Base-by-base conservation (phyloP, 1,139 yeast species). In the Nakaseomyces delphensis region DNA sequence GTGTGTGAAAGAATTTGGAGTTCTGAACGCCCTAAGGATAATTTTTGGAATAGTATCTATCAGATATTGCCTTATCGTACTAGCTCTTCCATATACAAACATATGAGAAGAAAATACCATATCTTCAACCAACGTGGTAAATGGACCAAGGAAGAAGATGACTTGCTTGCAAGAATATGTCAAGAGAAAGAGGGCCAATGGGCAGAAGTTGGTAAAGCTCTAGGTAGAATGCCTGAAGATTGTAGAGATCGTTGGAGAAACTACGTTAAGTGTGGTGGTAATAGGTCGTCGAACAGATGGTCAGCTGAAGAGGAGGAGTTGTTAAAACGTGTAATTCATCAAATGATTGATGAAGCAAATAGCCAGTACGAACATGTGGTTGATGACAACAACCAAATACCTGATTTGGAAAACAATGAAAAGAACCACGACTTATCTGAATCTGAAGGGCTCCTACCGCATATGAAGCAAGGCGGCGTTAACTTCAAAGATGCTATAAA, bases 181-280 rank as follows among this genome's bases (percentile, higher is more conserved):
- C 65, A 72, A 8, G 77, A 77, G 29, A 75, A 77, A 50, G 84
- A 79, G 45, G 86, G 91, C n/a, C 85, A 82, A 56, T 87, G 96
- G 96, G 83, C 84, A 52, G 71, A 71, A 37, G 82, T 87, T 48
- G 96, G 96, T 3, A 73, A 73, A 44, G 65, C 70, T 8, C 69
- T 87, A 77, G 85, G 84, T 10, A 73, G 97, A 56, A 89, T 89
- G 97, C 96, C 97, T 0, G 97, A 89, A 57, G 97, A 89, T 64
- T 87, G 96, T 62, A 73, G 97, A 51, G 97, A 89, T 61, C 71
- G 97, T 50, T 89, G 95, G 95, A 73, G 97, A 62, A 89, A 89
- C 62, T 89, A 89, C 57, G 83, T 87, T 47, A 87, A 87, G 61
- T 87, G 96, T 65, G 96, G 96, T 25, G 70, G 69, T 13, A 76